These are phyloP conservation scores for Xylaria sp. DNA, from an alignment of 2,329 filamentous ascomycete genomes.

Conservation along the genomic window DNA sequence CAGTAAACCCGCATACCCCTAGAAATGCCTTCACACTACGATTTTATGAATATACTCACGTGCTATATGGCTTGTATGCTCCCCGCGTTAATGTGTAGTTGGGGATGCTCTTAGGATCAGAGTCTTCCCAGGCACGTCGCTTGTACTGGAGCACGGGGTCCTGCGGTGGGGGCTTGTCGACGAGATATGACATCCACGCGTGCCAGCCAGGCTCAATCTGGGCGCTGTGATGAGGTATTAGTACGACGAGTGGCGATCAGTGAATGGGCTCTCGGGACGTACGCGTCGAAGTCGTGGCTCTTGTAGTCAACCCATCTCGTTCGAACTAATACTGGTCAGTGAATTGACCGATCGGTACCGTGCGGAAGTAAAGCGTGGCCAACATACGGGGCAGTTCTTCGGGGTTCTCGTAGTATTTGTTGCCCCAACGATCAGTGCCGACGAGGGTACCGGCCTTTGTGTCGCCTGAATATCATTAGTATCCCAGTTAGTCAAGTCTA, in stretches of 20 bases:
- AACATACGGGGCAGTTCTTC: slow-evolving; percentile 87
- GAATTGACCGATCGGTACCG: background rate
- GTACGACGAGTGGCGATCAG: background rate
- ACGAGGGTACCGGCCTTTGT: slow-evolving; percentile 92
- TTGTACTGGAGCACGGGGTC: slow-evolving; percentile 74
- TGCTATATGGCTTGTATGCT: slow-evolving; percentile 93
- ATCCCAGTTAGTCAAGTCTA: background rate
- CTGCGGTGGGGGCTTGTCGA: slow-evolving; percentile 82
- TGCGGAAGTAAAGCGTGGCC: background rate
- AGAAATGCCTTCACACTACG: slow-evolving; percentile 5
- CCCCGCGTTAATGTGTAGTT: slow-evolving; percentile 77
- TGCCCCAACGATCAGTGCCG: slow-evolving; percentile 86
- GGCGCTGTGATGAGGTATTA: slow-evolving; percentile 52
- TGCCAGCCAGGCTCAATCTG: slow-evolving; percentile 98
- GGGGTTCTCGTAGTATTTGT: slow-evolving; percentile 97
- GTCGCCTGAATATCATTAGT: slow-evolving; percentile 68
- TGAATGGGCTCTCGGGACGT: slow-evolving; percentile 41
- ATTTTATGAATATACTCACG: slow-evolving; percentile 65
- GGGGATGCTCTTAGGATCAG: slow-evolving; percentile 69
- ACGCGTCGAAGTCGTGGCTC: slow-evolving; percentile 81
- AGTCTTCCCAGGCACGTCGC: slow-evolving; percentile 76
- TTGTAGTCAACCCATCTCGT: slow-evolving; percentile 99
- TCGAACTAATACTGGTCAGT: slow-evolving; percentile 65
- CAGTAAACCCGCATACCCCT: slow-evolving; percentile 21
- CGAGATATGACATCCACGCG: slow-evolving; percentile 93